Evolutionary conservation across 495 filamentous ascomycete genomes (phyloP), one percentile per base, ranked within the genome.

Genomic region (Delitschia confertaspora): DNA sequence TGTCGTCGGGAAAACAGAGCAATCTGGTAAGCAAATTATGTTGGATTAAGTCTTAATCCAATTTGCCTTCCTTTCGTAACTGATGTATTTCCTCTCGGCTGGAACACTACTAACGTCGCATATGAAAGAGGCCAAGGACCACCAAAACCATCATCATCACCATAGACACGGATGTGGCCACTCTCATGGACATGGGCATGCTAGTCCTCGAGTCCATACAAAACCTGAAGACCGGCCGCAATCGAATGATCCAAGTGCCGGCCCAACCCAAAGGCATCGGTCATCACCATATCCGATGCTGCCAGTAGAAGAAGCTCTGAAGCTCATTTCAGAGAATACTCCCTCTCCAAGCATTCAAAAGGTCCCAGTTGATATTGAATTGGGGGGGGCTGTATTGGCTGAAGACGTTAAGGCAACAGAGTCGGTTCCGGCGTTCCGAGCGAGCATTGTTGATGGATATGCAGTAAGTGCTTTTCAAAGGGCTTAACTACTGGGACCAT

Each of bases 391-490:
- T 33, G 77, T 95, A 3, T 67, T 96, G 7, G 91, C 88, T 4
- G 75, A 83, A 59, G 84, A 93, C 56, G 79, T 96, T 26, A 74
- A 69, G 33, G 85, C 91, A 3, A 59, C 66, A 17, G 88, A 95
- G 56, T 69, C 79, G 10, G 93, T 96, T 0, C 91, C 91, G 3
- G 91, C 93, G 4, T 99, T 85, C 64, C 74, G 84, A 38, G 91
- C 91, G 29, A 95, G 88, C 57, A 99, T 95, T 44, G 93, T 99
- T 2, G 91, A 99, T 59, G 91, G 91, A 8, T 99, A 99, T 58
- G 93, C 93, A 2, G 73, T 95, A 21, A 45, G 41, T 34, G 11
- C 8, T 25, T n/a, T n/a, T 35, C 16, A 13, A 35, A 19, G 6
- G 4, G 17, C 17, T 32, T 7, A 4, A n/a, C n/a, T n/a, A n/a